Evolutionary conservation across 78 protist species (phyloP).

Genomic region (Creolimax fragrantissima): DNA sequence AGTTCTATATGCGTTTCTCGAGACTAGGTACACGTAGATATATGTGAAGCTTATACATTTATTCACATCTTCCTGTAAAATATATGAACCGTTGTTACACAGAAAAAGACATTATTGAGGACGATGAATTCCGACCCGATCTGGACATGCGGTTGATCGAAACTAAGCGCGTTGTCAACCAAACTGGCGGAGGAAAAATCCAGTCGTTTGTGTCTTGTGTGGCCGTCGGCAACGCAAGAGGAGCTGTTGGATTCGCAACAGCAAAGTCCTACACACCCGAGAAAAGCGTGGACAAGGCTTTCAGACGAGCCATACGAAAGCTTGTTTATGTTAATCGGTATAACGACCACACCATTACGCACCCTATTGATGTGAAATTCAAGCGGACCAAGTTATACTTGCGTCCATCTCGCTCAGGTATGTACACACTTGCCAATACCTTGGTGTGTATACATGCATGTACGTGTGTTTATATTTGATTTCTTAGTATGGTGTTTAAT

Average conservation of each 20-base stretch:
- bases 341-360: neutral
- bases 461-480: too few species aligned
- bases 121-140: neutral
- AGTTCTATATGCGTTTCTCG: too few species aligned
- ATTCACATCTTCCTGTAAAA: too few species aligned
- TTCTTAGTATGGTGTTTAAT: too few species aligned
- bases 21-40: too few species aligned
- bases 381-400: neutral
- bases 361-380: neutral
- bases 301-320: neutral
- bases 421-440: neutral
- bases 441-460: neutral
- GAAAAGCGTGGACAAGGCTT: neutral
- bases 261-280: neutral
- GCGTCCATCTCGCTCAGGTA: neutral
- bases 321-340: neutral
- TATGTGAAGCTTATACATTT: too few species aligned
- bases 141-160: neutral
- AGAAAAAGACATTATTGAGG: neutral
- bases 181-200: neutral
- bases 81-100: too few species aligned
- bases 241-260: neutral
- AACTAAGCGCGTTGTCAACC: neutral
- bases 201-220: neutral
- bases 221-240: neutral